Base-by-base conservation (phyloP, 768 basidiomycete species). In the Hypholoma sublateritium region DNA sequence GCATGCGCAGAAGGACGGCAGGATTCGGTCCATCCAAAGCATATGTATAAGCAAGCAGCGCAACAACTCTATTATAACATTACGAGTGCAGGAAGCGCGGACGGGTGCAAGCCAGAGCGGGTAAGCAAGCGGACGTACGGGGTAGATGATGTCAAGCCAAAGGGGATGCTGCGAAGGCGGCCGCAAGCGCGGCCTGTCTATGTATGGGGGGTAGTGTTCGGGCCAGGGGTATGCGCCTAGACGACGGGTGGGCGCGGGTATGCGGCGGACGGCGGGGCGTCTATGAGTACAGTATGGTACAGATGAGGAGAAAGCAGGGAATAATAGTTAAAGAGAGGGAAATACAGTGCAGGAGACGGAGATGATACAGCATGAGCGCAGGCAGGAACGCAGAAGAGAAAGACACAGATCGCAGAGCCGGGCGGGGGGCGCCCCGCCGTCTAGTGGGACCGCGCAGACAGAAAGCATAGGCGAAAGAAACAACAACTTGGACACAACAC, bases 281-380 rank as follows among this genome's bases (percentile, higher is more conserved):
- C 55, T 46, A 50, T 57, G 51, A 32, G 41, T 42, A 52, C 51
- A 52, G 43, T 41, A 61, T 55, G 46, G 53, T 55, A 60, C 53
- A 49, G 50, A 28, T 28, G 25, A 28, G 28, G n/a, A n/a, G n/a
- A n/a, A n/a, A n/a, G n/a, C n/a, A n/a, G n/a, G 28, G 28, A 32
- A 39, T 17, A 22, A 37, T 37, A 24, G 1, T 9, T 12, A 25
- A 52, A n/a, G 51, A 22, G 24, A n/a, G 55, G 52, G 37, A 44
- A 41, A 45, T 17, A 47, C 21, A 55, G 46, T 22, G n/a, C 32
- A 50, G 28, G 28, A 32, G 28, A 5, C 21, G 41, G 50, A 53
- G 28, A 55, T n/a, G 50, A 43, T 43, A 59, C 36, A 44, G 43
- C 43, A 44, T 44, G 43, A 44, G 43, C 12, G 43, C 11, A 17